phyloP scores from a whole-genome alignment of 345 rosid genomes.

The Odontarrhena argentea region DNA sequence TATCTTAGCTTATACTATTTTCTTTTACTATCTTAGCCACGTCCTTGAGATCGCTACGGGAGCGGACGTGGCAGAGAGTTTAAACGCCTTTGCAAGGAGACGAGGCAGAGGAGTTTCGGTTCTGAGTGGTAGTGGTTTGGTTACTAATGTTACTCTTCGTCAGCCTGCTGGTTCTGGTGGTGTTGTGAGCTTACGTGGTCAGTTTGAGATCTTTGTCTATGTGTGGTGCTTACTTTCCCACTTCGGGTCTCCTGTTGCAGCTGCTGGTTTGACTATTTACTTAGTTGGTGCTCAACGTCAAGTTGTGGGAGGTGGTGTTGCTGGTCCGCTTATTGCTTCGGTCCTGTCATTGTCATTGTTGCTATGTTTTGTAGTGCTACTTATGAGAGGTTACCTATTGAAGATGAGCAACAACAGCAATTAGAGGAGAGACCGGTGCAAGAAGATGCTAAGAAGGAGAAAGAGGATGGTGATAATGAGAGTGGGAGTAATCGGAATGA shows the following conservation, averaged over 20 bases:
- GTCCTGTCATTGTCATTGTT: slow-evolving; percentile 83
- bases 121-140: slow-evolving; percentile 78
- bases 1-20: too few species aligned
- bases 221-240: slow-evolving; percentile 72
- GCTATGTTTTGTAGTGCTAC: slow-evolving; percentile 84
- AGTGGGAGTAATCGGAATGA: slow-evolving; percentile 32
- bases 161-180: slow-evolving; percentile 80
- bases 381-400: slow-evolving; percentile 76
- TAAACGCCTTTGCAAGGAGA: slow-evolving; percentile 62
- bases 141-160: slow-evolving; percentile 70
- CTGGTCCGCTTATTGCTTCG: slow-evolving; percentile 77
- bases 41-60: slow-evolving; percentile 79
- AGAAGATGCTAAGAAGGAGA: slow-evolving; percentile 40
- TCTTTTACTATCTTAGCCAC: slow-evolving; percentile 49
- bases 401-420: slow-evolving; percentile 44
- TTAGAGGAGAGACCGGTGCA: too few species aligned
- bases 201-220: slow-evolving; percentile 87
- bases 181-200: slow-evolving; percentile 67
- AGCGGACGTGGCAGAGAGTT: slow-evolving; percentile 66
- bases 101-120: slow-evolving; percentile 81
- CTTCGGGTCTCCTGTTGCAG: slow-evolving; percentile 76
- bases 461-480: slow-evolving; percentile 41
- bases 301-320: slow-evolving; percentile 78
- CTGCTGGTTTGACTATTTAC: slow-evolving; percentile 72
- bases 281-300: slow-evolving; percentile 90